Percentiles rank a stretch among this genome's conserved stretches.
These are phyloP conservation scores for Prosopis cineraria DNA, from an alignment of 306 rosid genomes.

Conservation along the genomic window DNA sequence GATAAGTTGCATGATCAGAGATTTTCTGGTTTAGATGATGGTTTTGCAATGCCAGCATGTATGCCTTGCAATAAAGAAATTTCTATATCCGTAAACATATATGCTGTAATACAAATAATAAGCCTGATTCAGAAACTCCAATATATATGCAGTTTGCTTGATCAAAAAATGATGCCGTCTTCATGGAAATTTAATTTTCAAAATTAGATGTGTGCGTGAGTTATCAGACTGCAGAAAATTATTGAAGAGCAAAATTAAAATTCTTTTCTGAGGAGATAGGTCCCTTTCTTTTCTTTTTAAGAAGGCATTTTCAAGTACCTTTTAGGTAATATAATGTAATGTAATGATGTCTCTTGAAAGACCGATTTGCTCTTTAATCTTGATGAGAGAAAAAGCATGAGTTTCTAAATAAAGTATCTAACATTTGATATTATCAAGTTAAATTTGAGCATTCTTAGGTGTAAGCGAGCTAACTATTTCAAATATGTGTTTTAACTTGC, in stretches of 20 bases:
- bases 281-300: neutral
- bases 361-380: neutral
- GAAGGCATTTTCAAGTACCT: neutral
- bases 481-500: too few relatives aligned
- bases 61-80: neutral
- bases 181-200: neutral
- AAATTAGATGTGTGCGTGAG: neutral
- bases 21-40: neutral
- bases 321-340: neutral
- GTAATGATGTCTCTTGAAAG: neutral
- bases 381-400: neutral
- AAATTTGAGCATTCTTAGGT: too few relatives aligned
- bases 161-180: neutral
- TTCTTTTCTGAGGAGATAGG: neutral
- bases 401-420: neutral
- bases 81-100: neutral
- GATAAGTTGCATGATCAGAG: neutral
- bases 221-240: neutral
- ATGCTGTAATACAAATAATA: neutral
- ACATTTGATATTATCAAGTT: too few relatives aligned
- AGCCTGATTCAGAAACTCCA: neutral
- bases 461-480: too few relatives aligned
- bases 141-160: neutral
- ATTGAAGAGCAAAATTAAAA: neutral
- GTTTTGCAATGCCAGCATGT: neutral